Evolutionary conservation across 164 flowering plant genomes (phyloP).

Genomic region (Vitis cinerea): DNA sequence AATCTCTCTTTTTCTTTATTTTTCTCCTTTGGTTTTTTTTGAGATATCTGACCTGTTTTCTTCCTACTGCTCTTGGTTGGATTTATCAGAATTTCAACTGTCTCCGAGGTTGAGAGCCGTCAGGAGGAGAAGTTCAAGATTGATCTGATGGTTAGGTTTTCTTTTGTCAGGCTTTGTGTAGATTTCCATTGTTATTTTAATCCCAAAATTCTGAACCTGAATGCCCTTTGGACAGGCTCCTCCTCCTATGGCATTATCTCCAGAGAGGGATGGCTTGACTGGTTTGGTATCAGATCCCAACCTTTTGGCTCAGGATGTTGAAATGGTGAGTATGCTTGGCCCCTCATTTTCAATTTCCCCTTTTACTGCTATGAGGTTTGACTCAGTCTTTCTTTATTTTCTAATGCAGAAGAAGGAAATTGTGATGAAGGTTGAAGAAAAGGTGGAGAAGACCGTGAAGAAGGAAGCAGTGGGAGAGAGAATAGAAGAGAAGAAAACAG

Average conservation of each 20-base stretch:
- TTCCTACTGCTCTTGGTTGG: constrained; percentile 1
- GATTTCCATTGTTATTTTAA: constrained; percentile 11
- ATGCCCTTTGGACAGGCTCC: constrained; percentile 34
- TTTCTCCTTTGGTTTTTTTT: not conserved
- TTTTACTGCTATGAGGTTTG: not conserved
- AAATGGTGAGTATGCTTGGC: constrained; percentile 5
- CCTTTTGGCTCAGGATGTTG: constrained; percentile 1
- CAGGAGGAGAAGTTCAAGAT: constrained; percentile 34
- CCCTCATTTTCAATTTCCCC: not conserved
- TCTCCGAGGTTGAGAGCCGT: constrained; percentile 9
- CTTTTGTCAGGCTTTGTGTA: not conserved
- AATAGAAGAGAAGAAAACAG: constrained; percentile 5
- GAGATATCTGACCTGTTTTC: not conserved
- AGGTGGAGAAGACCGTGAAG: constrained; percentile 2
- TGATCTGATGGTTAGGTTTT: constrained; percentile 49
- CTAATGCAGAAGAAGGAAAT: constrained; percentile 8
- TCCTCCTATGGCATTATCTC: constrained; percentile 28
- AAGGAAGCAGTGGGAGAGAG: constrained; percentile 3
- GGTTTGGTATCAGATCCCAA: constrained; percentile 12
- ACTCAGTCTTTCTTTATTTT: not conserved
- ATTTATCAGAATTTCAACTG: constrained; percentile 10
- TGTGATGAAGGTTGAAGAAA: constrained; percentile 6
- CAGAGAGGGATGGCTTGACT: constrained; percentile 16
- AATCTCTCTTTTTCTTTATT: constrained; percentile 11
- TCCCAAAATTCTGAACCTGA: constrained; percentile 6